Percentiles rank a stretch among this genome's conserved stretches.
Conservation (phyloP, 2,329 filamentous ascomycete species). For the Botryotinia calthae region DNA sequence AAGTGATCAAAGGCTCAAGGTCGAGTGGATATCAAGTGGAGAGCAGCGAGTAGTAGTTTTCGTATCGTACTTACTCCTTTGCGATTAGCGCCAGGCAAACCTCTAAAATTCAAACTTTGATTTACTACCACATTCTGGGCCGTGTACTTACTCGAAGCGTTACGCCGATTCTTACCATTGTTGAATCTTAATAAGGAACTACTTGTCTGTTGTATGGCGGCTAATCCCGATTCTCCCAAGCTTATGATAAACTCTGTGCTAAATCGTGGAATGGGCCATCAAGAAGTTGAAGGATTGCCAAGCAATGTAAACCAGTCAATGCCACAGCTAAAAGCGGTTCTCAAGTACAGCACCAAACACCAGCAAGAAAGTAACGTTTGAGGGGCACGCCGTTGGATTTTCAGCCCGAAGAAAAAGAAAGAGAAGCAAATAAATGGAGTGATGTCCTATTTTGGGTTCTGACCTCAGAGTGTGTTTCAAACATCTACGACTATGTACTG, state of each 20-base stretch:
- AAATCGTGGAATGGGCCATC: neutral
- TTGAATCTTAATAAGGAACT: neutral
- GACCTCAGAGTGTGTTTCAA: slow-evolving; percentile 10
- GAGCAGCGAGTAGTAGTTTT: neutral
- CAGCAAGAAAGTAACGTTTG: neutral
- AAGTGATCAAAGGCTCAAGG: neutral
- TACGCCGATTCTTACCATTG: slow-evolving; percentile 6
- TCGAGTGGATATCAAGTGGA: neutral
- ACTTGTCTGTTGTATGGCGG: neutral
- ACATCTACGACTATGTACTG: neutral
- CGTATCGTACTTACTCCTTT: slow-evolving; percentile 6
- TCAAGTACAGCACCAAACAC: neutral
- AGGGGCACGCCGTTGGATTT: neutral
- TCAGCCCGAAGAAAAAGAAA: neutral
- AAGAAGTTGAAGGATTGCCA: neutral
- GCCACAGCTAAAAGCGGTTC: neutral
- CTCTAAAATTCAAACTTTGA: neutral
- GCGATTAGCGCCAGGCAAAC: neutral
- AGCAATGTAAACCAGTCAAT: neutral
- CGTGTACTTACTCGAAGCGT: slow-evolving; percentile 3
- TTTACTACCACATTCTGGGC: neutral
- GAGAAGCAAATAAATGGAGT: neutral
- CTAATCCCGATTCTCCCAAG: neutral
- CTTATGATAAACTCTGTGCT: neutral
- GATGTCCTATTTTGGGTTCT: slow-evolving; percentile 11